phyloP scores from a whole-genome alignment of 2,329 filamentous ascomycete species.

The Hypomyces perniciosus region DNA sequence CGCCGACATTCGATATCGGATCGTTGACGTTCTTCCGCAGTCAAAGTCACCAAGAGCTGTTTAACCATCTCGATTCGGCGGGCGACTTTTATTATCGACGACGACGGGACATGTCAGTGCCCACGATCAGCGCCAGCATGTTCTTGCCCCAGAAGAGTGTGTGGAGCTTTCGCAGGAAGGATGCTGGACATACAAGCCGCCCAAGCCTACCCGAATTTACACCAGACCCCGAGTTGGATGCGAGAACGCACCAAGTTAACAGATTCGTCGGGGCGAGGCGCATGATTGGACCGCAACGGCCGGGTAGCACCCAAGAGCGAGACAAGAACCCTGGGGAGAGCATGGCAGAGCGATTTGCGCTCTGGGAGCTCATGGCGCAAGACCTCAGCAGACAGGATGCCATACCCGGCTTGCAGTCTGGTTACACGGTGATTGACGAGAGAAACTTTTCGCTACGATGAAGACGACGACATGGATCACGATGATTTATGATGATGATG shows the following conservation, averaged over 20 bases:
- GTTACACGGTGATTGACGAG: slow-evolving; percentile 35
- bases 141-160: slow-evolving; percentile 45
- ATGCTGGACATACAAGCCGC: slow-evolving; percentile 12
- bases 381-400: slow-evolving; percentile 33
- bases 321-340: slow-evolving; percentile 14
- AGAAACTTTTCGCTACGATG: slow-evolving; percentile 27
- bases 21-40: slow-evolving; percentile 45
- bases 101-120: slow-evolving; percentile 43
- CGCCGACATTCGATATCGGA: slow-evolving; percentile 50
- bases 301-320: slow-evolving; percentile 6
- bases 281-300: slow-evolving; percentile 3
- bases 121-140: slow-evolving; percentile 49
- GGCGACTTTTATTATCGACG: slow-evolving; percentile 44
- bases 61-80: slow-evolving; percentile 42
- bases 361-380: slow-evolving; percentile 32
- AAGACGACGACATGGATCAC: neutral
- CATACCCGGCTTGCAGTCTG: slow-evolving; percentile 28
- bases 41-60: slow-evolving; percentile 40
- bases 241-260: neutral
- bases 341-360: slow-evolving; percentile 26
- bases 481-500: neutral
- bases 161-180: slow-evolving; percentile 42
- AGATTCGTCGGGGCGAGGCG: neutral
- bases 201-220: slow-evolving; percentile 22
- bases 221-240: slow-evolving; percentile 18